Conservation (phyloP, 2,329 filamentous ascomycete genomes). For the Aureobasidium lini region DNA sequence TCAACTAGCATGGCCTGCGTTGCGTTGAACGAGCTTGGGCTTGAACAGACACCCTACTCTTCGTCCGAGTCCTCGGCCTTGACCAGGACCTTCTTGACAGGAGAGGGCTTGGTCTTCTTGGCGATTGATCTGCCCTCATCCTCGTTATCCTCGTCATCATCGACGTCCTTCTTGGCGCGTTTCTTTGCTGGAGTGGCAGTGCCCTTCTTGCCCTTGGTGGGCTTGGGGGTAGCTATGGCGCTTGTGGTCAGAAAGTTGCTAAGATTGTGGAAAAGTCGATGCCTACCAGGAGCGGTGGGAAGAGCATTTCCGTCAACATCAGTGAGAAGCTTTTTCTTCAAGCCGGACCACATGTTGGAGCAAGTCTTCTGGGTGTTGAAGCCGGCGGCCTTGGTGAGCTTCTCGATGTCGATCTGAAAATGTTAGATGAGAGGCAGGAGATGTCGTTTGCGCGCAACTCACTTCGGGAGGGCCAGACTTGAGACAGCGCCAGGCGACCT, state of each 20-base stretch:
- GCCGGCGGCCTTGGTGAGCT: conserved; percentile 20
- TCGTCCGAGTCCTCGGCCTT: conserved; percentile 13
- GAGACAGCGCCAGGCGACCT: conserved; percentile 26
- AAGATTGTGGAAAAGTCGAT: neutral
- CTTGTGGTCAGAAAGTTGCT: neutral
- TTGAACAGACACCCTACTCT: neutral
- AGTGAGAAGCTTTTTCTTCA: conserved; percentile 28
- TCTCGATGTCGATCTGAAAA: conserved; percentile 24
- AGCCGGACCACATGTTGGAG: conserved; percentile 27
- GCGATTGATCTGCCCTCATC: neutral
- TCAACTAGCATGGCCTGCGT: neutral
- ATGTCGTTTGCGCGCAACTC: neutral
- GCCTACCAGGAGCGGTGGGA: conserved; percentile 1
- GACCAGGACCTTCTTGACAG: neutral
- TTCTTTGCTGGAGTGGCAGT: conserved; percentile 23
- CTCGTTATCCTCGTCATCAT: neutral
- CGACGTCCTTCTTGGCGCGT: conserved; percentile 1
- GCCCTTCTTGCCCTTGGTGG: conserved; percentile 14
- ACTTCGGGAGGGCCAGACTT: conserved; percentile 26
- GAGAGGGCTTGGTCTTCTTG: neutral
- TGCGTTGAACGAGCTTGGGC: neutral
- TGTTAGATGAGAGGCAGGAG: neutral
- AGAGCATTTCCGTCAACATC: conserved; percentile 17
- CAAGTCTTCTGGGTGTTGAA: conserved; percentile 28
- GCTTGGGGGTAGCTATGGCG: neutral